Evolutionary conservation across 1,284 basidiomycete species (phyloP), one percentile per base, ranked within the genome.

Genomic region (Clitocybe nebularis): DNA sequence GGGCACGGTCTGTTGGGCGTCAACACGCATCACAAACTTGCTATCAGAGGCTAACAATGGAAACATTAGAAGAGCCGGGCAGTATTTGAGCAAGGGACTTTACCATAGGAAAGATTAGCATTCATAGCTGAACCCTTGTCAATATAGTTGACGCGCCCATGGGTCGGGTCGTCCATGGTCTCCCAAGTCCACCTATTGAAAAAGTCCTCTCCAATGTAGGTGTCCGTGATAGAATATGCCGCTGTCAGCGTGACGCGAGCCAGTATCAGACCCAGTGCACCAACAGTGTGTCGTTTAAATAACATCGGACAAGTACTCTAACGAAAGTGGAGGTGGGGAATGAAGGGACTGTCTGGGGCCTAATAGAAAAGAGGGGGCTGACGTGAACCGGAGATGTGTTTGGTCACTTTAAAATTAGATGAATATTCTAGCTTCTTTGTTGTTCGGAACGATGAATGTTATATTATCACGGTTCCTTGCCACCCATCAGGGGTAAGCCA

Each of bases 121-220:
- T 37, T 32, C 10, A 60, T 39, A 0, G 77, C 71, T 5, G 67
- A 65, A 9, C 36, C 29, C 47, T 66, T 51, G 49, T 69, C 61
- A 20, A 77, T 65, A 46, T 72, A 81, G 60, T 79, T 74, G 37
- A 75, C 74, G 41, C 71, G 63, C 8, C 78, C 77, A 51, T 78
- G 70, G 0, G 77, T 80, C 1, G 76, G 77, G 54, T 81, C 78
- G 44, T 69, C 53, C 21, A 60, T 47, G 10, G 67, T 72, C 47
- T 72, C 62, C 69, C 73, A 79, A 1, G 51, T 57, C 62, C 71
- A 79, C 2, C 46, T 49, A n/a, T 64, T 41, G 49, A 71, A 62
- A 53, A 80, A 80, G 43, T 64, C 64, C 4, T 42, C 2, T 13
- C 75, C 76, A 16, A 62, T 48, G 53, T 59, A 69, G 16, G 57